These are phyloP conservation scores for Camillea tinctor DNA, from an alignment of 2,329 filamentous ascomycete genomes.

Conservation along the genomic window DNA sequence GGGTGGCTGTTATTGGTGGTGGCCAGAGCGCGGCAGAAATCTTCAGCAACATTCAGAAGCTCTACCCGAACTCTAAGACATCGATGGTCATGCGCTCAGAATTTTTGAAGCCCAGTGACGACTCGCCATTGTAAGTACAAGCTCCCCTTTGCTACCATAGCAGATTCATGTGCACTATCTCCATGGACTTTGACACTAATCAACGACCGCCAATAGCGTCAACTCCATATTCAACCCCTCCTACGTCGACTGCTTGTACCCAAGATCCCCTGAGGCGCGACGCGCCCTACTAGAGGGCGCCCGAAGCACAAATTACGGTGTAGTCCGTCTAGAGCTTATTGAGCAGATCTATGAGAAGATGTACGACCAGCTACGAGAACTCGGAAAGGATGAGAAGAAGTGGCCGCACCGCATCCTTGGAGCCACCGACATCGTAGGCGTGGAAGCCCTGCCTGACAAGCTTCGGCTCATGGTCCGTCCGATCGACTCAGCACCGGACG, in stretches of 20 bases:
- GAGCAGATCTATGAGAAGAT: slow-evolving; percentile 85
- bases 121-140: slow-evolving; percentile 82
- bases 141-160: neutral
- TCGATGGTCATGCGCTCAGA: slow-evolving; percentile 78
- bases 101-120: slow-evolving; percentile 86
- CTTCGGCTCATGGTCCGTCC: slow-evolving; percentile 62
- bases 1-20: slow-evolving; percentile 80
- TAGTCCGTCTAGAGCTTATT: slow-evolving; percentile 86
- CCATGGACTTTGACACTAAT: slow-evolving; percentile 23
- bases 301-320: slow-evolving; percentile 88
- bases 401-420: slow-evolving; percentile 84
- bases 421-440: slow-evolving; percentile 62
- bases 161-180: neutral
- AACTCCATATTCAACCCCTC: slow-evolving; percentile 96
- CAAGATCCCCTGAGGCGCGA: slow-evolving; percentile 62
- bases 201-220: slow-evolving; percentile 57
- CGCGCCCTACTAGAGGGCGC: slow-evolving; percentile 62
- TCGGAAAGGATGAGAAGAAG: slow-evolving; percentile 63
- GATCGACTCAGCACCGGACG: slow-evolving; percentile 29
- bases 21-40: slow-evolving; percentile 96
- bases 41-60: slow-evolving; percentile 79
- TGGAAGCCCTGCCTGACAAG: slow-evolving; percentile 51
- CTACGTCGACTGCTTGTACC: slow-evolving; percentile 74
- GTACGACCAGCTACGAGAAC: slow-evolving; percentile 77
- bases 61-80: slow-evolving; percentile 80